Base-by-base conservation (phyloP, 148 eudicot genomes). In the Tetragonia tetragonoides region DNA sequence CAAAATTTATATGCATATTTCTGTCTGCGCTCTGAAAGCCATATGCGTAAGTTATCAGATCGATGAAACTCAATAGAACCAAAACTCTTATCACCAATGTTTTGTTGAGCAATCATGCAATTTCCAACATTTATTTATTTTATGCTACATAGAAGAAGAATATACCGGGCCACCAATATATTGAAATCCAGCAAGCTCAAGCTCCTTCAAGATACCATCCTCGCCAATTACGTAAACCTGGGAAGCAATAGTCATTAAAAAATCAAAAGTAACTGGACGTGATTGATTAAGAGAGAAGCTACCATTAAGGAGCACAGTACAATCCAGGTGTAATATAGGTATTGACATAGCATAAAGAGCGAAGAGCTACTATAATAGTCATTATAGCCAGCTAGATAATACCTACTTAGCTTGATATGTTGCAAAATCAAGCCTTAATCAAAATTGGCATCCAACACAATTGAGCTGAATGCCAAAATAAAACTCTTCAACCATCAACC, bases 171-270 rank as follows among this genome's bases (percentile, higher is more conserved):
- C 99, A 75, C 99, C 99, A 79, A 95, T 86, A 73, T 88, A 86
- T 75, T 90, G 90, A 87, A 85, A 88, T 70, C 99, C 99, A 64
- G 99, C 99, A 66, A 95, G 92, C 83, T 93, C 97, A 64, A 95
- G 97, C 93, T 95, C 99, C 85, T 90, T 91, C 80, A 91, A 88
- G 81, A 95, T 95, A 75, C 99, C 99, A 14, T 95, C 99, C 83
- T 93, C 99, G 61, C 99, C 99, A 85, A 95, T 89, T 71, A 95
- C 99, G 82, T 95, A 95, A 71, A 95, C 91, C 99, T 95, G 77
- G 67, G 83, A 54, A 44, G 63, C 37, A 75, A 67, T 51, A 49
- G 18, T 51, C 5, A n/a, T 73, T n/a, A 1, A 16, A 24, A 73
- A 37, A 67, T 18, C 51, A 56, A 60, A 5, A 73, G 59, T 67